Conservation (phyloP, 2,329 filamentous ascomycete species). For the Thielaviopsis punctulata region DNA sequence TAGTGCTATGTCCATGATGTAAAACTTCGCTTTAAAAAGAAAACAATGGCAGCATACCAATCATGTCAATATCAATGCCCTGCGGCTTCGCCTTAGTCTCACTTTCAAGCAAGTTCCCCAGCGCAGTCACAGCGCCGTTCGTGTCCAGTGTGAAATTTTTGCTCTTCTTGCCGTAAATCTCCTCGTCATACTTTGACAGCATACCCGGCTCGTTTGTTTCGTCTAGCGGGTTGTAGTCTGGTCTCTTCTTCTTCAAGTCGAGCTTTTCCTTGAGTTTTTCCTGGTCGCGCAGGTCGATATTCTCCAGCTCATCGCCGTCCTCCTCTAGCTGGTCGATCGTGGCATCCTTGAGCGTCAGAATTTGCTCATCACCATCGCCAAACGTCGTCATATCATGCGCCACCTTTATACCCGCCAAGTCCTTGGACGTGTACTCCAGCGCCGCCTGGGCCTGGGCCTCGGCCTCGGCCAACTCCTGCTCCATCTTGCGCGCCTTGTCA, state of each 20-base stretch:
- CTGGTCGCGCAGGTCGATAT: conserved; percentile 50
- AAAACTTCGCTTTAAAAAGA: conserved; percentile 24
- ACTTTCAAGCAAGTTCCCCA: conserved; percentile 35
- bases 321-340: conserved; percentile 64
- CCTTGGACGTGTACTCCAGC: conserved; percentile 61
- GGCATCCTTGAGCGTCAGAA: conserved; percentile 86
- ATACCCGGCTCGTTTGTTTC: conserved; percentile 49
- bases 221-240: conserved; percentile 73
- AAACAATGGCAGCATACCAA: conserved; percentile 26
- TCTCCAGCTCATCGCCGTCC: conserved; percentile 80
- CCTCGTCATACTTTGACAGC: conserved; percentile 85
- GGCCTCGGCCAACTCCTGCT: conserved; percentile 63
- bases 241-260: conserved; percentile 77
- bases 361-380: conserved; percentile 60
- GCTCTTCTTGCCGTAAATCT: conserved; percentile 75
- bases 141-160: conserved; percentile 80
- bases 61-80: conserved; percentile 65
- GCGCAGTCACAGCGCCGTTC: conserved; percentile 50
- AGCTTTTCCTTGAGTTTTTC: conserved; percentile 61
- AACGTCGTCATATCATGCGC: conserved; percentile 74
- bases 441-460: conserved; percentile 48
- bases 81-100: conserved; percentile 44
- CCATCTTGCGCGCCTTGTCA: conserved; percentile 51
- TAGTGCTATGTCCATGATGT: not conserved
- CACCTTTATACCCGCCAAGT: conserved; percentile 80